Percentiles rank a stretch among this genome's conserved stretches.
Conservation (phyloP, 768 basidiomycete genomes). For the Tulasnella sp. region DNA sequence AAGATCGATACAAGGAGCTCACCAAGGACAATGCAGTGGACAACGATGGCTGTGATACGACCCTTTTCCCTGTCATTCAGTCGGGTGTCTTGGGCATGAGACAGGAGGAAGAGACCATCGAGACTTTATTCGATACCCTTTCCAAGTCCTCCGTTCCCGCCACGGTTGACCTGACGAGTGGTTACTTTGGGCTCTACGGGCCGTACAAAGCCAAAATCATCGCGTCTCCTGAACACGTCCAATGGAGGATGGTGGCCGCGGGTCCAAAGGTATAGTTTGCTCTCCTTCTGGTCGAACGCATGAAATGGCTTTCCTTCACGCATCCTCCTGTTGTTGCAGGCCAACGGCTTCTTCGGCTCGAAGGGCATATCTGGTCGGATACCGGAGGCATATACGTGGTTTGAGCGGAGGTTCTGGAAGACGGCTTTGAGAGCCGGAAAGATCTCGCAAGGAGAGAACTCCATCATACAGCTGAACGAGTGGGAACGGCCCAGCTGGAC, state of each 20-base stretch:
- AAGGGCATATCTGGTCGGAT: conserved; percentile 83
- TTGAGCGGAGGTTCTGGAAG: conserved; percentile 66
- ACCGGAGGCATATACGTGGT: conserved; percentile 86
- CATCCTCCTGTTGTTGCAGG: conserved; percentile 37
- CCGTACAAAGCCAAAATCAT: conserved; percentile 65
- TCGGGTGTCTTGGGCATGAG: conserved; percentile 77
- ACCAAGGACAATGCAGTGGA: conserved; percentile 21
- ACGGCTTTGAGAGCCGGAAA: conserved; percentile 3
- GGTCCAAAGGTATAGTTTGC: conserved; percentile 55
- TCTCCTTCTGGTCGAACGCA: too few species aligned
- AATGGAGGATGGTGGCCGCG: conserved; percentile 69
- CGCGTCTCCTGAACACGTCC: conserved; percentile 34
- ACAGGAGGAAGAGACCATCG: conserved; percentile 66
- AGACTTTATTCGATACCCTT: conserved; percentile 46
- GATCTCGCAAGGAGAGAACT: neutral
- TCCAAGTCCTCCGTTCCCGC: neutral
- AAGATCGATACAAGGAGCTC: conserved; percentile 28
- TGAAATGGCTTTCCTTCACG: too few species aligned
- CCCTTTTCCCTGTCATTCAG: conserved; percentile 76
- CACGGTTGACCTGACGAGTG: conserved; percentile 69
- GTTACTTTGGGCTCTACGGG: conserved; percentile 83
- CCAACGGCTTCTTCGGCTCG: conserved; percentile 92
- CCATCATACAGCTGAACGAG: conserved; percentile 62
- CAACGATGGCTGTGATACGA: conserved; percentile 31
- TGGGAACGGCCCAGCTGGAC: conserved; percentile 91